These are phyloP conservation scores for Pleomassaria siparia DNA, from an alignment of 2,329 filamentous ascomycete genomes.

Conservation along the genomic window DNA sequence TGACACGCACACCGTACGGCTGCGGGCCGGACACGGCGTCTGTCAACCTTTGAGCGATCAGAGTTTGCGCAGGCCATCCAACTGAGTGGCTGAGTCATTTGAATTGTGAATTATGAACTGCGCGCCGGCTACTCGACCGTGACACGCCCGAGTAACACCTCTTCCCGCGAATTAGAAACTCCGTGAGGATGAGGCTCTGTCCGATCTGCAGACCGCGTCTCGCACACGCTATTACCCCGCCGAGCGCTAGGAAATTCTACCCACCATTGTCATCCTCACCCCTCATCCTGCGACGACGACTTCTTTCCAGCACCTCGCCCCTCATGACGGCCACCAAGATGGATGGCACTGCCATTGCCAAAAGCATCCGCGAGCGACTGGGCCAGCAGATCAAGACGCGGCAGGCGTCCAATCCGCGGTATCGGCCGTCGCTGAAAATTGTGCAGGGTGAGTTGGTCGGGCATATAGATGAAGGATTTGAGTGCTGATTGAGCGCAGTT, in stretches of 20 bases:
- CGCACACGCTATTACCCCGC: conserved; percentile 15
- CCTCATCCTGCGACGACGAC: conserved; percentile 18
- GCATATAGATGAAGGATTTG: conserved; percentile 10
- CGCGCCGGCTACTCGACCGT: background rate
- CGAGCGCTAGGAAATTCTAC: conserved; percentile 1
- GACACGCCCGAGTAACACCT: conserved; percentile 1
- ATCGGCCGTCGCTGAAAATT: conserved; percentile 87
- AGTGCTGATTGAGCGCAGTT: conserved; percentile 56
- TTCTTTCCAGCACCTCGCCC: conserved; percentile 56
- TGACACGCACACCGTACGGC: conserved; percentile 3
- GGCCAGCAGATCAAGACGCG: conserved; percentile 77
- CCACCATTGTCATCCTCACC: background rate
- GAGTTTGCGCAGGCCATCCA: conserved; percentile 1
- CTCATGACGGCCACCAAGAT: conserved; percentile 88
- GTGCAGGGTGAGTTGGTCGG: conserved; percentile 72
- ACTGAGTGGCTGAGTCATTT: conserved; percentile 3
- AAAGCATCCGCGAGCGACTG: conserved; percentile 81
- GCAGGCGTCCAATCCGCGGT: conserved; percentile 82
- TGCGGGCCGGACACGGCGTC: background rate
- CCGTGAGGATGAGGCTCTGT: conserved; percentile 24
- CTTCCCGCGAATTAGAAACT: conserved; percentile 6
- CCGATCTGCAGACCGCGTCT: conserved; percentile 33
- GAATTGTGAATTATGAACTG: background rate
- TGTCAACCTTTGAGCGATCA: background rate
- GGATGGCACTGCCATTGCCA: conserved; percentile 94